phyloP scores from a whole-genome alignment of 1,139 yeast species.

The Hyphopichia pseudoburtonii region DNA sequence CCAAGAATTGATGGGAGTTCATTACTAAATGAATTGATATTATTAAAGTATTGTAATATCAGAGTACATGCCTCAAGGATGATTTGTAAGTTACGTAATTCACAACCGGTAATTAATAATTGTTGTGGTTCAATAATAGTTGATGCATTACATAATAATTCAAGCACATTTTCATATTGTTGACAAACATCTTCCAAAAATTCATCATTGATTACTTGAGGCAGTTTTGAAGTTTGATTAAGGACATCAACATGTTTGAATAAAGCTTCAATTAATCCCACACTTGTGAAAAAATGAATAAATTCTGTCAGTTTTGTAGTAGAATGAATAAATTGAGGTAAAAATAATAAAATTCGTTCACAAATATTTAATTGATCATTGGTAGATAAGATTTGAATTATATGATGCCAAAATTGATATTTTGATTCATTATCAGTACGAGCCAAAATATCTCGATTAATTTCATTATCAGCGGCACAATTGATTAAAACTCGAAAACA shows the following conservation, averaged over 20 bases:
- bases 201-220: constrained; percentile 6
- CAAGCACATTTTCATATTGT: not conserved
- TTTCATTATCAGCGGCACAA: constrained; percentile 37
- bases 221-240: no score
- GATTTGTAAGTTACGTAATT: not conserved
- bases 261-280: constrained; percentile 6
- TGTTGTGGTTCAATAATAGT: not conserved
- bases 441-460: constrained; percentile 26
- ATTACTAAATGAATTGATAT: not conserved
- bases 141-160: not conserved
- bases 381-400: constrained; percentile 3
- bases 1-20: not conserved
- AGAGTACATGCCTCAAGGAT: not conserved
- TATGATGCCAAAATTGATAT: constrained; percentile 23
- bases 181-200: constrained; percentile 11
- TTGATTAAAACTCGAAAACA: constrained; percentile 33
- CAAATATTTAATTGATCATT: constrained; percentile 2
- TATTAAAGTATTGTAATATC: not conserved
- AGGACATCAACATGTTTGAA: not conserved
- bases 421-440: constrained; percentile 7
- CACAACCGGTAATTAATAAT: not conserved
- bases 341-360: constrained; percentile 22
- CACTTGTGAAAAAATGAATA: constrained; percentile 14
- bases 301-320: constrained; percentile 20
- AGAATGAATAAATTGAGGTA: constrained; percentile 36